Conservation (phyloP, 768 basidiomycete genomes). For the Mycena vitilis region DNA sequence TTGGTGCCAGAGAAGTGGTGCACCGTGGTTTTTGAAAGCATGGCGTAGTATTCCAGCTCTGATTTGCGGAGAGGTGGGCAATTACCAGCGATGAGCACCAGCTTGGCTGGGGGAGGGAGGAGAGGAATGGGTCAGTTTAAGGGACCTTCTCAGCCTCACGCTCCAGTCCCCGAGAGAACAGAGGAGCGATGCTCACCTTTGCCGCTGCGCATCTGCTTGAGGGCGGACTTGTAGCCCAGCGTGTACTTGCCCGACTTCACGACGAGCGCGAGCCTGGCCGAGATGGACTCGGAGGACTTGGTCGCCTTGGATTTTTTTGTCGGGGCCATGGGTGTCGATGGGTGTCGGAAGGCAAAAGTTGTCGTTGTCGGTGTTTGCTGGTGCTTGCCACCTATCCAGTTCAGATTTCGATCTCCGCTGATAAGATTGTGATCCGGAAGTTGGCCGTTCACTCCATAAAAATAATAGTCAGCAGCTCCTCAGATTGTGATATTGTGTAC, state of each 20-base stretch:
- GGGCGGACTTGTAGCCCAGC: constrained; percentile 96
- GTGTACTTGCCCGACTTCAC: constrained; percentile 99
- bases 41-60: constrained; percentile 99
- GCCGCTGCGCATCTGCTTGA: constrained; percentile 98
- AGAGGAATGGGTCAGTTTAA: constrained; percentile 68
- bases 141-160: constrained; percentile 99
- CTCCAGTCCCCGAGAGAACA: constrained; percentile 92
- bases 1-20: constrained; percentile 99
- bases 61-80: constrained; percentile 99
- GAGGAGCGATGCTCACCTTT: constrained; percentile 79
- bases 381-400: not conserved
- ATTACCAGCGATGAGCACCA: constrained; percentile 98
- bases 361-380: constrained; percentile 29
- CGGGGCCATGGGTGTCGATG: constrained; percentile 77
- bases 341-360: constrained; percentile 23
- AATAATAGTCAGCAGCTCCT: too few relatives aligned
- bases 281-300: constrained; percentile 94
- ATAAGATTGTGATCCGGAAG: not conserved
- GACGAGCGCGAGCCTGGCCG: constrained; percentile 92
- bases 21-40: constrained; percentile 98
- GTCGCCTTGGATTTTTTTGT: constrained; percentile 95
- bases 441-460: too few relatives aligned
- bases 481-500: too few relatives aligned
- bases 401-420: not conserved
- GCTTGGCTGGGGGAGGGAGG: constrained; percentile 78